Conservation (phyloP, 2,329 filamentous ascomycete species). For the Mariannaea sp. region DNA sequence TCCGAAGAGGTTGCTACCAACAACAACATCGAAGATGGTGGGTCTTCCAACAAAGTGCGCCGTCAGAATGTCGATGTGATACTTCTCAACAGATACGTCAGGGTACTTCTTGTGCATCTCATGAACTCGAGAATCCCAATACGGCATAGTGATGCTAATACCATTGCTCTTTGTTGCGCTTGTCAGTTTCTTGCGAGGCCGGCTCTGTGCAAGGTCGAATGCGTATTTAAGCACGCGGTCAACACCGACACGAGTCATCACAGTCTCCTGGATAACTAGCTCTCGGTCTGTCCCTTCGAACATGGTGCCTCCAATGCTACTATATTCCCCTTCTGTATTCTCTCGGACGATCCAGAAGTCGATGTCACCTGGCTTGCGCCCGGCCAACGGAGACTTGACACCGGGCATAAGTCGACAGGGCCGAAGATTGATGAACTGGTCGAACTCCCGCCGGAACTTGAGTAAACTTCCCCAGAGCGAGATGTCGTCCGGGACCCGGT, state of each 20-base stretch:
- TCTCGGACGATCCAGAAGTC: slow-evolving; percentile 71
- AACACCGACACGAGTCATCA: slow-evolving; percentile 66
- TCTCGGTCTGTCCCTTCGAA: slow-evolving; percentile 65
- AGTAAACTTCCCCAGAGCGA: slow-evolving; percentile 70
- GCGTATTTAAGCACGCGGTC: slow-evolving; percentile 67
- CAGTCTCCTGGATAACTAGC: slow-evolving; percentile 63
- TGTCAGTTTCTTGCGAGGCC: slow-evolving; percentile 64
- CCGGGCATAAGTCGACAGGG: slow-evolving; percentile 66
- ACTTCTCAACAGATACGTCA: slow-evolving; percentile 65
- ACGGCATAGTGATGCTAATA: slow-evolving; percentile 69
- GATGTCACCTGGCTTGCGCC: slow-evolving; percentile 60
- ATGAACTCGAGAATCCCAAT: slow-evolving; percentile 66
- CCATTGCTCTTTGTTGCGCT: slow-evolving; percentile 71
- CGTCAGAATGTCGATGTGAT: slow-evolving; percentile 70
- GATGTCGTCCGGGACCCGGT: slow-evolving; percentile 66
- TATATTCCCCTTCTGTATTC: slow-evolving; percentile 71
- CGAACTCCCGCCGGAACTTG: slow-evolving; percentile 68
- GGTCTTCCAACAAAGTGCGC: slow-evolving; percentile 66
- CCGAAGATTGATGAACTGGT: slow-evolving; percentile 71
- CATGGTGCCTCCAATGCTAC: slow-evolving; percentile 66
- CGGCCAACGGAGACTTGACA: slow-evolving; percentile 60
- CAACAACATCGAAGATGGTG: slow-evolving; percentile 64
- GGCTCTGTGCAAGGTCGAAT: slow-evolving; percentile 63
- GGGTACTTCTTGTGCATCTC: slow-evolving; percentile 61
- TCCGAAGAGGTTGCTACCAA: slow-evolving; percentile 66